Conservation (phyloP, 768 basidiomycete genomes). For the Coprinellus aureogranulatus region DNA sequence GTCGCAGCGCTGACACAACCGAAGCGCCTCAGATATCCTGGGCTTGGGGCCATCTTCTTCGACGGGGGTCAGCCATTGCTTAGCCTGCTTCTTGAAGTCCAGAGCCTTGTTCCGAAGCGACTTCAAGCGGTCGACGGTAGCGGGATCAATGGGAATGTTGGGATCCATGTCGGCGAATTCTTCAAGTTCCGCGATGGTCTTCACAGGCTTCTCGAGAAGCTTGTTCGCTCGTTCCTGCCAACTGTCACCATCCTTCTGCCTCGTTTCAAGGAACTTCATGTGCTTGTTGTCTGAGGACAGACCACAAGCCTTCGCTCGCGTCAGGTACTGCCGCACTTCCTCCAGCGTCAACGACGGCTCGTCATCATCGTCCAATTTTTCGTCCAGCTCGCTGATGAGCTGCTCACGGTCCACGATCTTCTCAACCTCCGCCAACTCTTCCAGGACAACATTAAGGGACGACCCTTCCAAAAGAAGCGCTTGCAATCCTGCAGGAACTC, state of each 20-base stretch:
- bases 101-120: slow-evolving; percentile 64
- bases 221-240: slow-evolving; percentile 76
- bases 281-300: slow-evolving; percentile 64
- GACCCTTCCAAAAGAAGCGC: slow-evolving; percentile 65
- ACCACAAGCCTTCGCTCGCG: slow-evolving; percentile 66
- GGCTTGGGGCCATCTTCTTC: slow-evolving; percentile 57
- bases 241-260: slow-evolving; percentile 62
- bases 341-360: slow-evolving; percentile 56
- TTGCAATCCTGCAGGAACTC: slow-evolving; percentile 69
- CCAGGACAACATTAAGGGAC: slow-evolving; percentile 79
- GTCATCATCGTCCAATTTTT: slow-evolving; percentile 65
- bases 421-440: slow-evolving; percentile 75
- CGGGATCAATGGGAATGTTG: slow-evolving; percentile 67
- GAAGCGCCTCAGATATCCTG: slow-evolving; percentile 64
- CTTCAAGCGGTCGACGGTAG: slow-evolving; percentile 64
- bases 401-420: slow-evolving; percentile 79
- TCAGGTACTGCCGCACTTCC: slow-evolving; percentile 71
- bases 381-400: slow-evolving; percentile 72
- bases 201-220: slow-evolving; percentile 64
- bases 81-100: slow-evolving; percentile 79
- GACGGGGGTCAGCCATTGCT: slow-evolving; percentile 57
- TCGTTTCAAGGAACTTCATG: slow-evolving; percentile 61
- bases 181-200: slow-evolving; percentile 75
- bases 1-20: slow-evolving; percentile 67
- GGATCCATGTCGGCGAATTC: slow-evolving; percentile 65